These are phyloP conservation scores for Lunasporangiospora selenospora DNA, from an alignment of 192 early-diverging fungal species.

Conservation along the genomic window DNA sequence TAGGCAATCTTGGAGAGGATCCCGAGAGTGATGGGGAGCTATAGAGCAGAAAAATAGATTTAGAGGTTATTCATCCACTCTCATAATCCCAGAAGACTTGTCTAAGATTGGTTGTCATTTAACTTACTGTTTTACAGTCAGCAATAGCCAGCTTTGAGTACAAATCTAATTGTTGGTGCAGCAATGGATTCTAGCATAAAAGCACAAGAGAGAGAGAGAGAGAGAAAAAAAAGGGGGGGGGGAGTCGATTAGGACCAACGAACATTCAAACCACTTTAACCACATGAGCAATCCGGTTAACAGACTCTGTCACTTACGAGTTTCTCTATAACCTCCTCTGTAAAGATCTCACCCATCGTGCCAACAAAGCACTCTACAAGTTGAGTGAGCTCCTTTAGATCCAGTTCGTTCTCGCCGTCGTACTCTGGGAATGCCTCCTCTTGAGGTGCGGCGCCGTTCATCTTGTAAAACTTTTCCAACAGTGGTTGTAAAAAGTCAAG, in stretches of 20 bases:
- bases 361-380: slow-evolving; percentile 44
- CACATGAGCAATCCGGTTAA: too few relatives aligned
- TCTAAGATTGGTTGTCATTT: neutral
- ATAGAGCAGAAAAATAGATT: neutral
- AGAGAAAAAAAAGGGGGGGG: neutral
- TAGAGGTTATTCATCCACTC: neutral
- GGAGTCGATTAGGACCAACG: too few relatives aligned
- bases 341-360: slow-evolving; percentile 32
- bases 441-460: slow-evolving; percentile 39
- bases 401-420: slow-evolving; percentile 44
- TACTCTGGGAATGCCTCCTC: slow-evolving; percentile 44
- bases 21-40: slow-evolving; percentile 37
- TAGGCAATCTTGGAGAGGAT: slow-evolving; percentile 26
- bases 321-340: slow-evolving; percentile 45
- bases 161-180: slow-evolving; percentile 23
- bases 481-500: slow-evolving; percentile 38
- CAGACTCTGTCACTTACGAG: slow-evolving; percentile 11
- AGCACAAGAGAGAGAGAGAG: neutral
- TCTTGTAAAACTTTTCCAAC: slow-evolving; percentile 44
- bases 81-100: neutral
- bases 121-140: slow-evolving; percentile 40
- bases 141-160: slow-evolving; percentile 27
- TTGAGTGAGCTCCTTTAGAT: slow-evolving; percentile 32
- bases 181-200: slow-evolving; percentile 26
- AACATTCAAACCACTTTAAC: too few relatives aligned